These are phyloP conservation scores for Pestalotiopsis sp. DNA, from an alignment of 2,329 filamentous ascomycete species.

Conservation along the genomic window DNA sequence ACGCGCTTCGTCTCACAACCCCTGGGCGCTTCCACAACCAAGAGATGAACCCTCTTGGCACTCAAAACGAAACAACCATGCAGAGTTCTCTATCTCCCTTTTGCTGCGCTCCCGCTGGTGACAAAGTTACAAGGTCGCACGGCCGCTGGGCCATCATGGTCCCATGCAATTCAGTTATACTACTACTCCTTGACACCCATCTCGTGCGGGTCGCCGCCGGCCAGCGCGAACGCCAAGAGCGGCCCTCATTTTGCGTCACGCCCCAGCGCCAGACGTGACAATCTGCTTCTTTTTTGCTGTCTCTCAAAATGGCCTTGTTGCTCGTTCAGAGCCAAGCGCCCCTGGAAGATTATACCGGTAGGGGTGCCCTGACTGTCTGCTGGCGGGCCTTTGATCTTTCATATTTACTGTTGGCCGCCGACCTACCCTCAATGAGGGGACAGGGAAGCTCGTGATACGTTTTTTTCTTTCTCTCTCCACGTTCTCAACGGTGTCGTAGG, in stretches of 20 bases:
- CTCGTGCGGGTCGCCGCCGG: neutral
- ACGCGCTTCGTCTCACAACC: constrained; percentile 8
- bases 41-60: constrained; percentile 8
- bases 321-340: neutral
- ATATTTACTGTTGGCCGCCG: neutral
- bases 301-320: neutral
- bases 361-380: constrained; percentile 7
- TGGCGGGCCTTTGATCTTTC: neutral
- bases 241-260: neutral
- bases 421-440: neutral
- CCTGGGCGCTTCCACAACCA: neutral
- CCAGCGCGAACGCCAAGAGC: constrained; percentile 1
- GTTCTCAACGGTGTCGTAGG: neutral
- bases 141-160: neutral
- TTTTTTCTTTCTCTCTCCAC: neutral
- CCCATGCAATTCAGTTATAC: neutral
- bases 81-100: neutral
- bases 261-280: neutral
- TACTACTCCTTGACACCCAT: neutral
- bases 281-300: neutral
- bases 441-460: neutral
- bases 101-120: neutral
- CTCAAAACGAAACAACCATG: constrained; percentile 9
- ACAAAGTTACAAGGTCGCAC: neutral
- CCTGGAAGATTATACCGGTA: constrained; percentile 4